Evolutionary conservation across 352 stramenopile genomes (phyloP), one percentile per base, ranked within the genome.

Genomic region (Globisporangium nunn): DNA sequence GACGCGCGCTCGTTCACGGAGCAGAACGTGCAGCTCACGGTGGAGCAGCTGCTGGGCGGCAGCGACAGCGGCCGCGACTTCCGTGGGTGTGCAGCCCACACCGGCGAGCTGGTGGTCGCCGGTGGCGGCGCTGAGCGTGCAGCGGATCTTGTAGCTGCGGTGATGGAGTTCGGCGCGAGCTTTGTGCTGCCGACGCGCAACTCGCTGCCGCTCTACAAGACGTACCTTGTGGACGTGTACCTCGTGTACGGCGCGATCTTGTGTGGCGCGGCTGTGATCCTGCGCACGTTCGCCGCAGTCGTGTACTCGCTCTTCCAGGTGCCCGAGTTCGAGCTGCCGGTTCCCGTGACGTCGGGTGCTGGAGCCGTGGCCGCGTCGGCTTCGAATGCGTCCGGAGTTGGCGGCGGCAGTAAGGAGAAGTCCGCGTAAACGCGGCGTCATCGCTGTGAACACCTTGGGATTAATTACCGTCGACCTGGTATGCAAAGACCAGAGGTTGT

Each of bases 211-310:
- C 66, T 91, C 15, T 85, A 88, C 77, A 91, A 89, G 71, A 90
- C 75, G 62, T 92, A 83, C 61, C 68, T 95, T 12, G 71, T 95
- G 60, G 85, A 93, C 59, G 85, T 93, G 51, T 93, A 93, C 60
- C 60, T 88, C n/a, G 72, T 95, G 47, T 95, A 95, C 64, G 76
- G 75, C 10, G 65, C 72, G 28, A 90, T 95, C 54, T 70, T 95
- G n/a, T 93, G 85, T 57, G 79, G 75, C 33, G 76, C 82, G 17
- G 78, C 79, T n/a, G 81, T 95, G 57, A 86, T 93, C 46, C 65
- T 95, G 43, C 81, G 85, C 56, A 88, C 82, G 54, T 85, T 87
- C 62, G 73, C 88, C 37, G 74, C 85, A 40, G 66, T 90, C 11
- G 51, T 89, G 47, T 71, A 71, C 58, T 81, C 80, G 40, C 62